These are phyloP conservation scores for Acrocalymma vagum DNA, from an alignment of 2,329 filamentous ascomycete species.

Conservation along the genomic window DNA sequence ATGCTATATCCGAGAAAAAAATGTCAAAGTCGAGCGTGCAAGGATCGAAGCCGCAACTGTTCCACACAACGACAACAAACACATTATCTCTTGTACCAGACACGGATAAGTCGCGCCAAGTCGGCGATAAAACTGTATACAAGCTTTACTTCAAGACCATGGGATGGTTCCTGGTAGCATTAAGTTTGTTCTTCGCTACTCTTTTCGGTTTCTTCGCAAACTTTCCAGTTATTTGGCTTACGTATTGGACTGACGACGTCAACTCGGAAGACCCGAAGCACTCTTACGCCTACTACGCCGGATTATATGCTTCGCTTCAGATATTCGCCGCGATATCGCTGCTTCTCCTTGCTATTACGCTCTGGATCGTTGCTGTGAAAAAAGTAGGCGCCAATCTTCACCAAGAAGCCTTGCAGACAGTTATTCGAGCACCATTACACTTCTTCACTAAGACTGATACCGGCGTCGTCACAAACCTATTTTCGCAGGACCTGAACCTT, in stretches of 20 bases:
- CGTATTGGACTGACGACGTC: constrained; percentile 15
- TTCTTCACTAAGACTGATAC: constrained; percentile 25
- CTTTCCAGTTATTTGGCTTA: constrained; percentile 22
- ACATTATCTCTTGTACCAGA: neutral
- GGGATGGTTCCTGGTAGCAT: constrained; percentile 8
- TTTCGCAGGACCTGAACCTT: constrained; percentile 50
- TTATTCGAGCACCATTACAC: constrained; percentile 15
- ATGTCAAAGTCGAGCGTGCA: neutral
- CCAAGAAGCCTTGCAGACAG: constrained; percentile 46
- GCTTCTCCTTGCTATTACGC: constrained; percentile 17
- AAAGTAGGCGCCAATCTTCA: constrained; percentile 54
- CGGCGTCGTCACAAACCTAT: constrained; percentile 21
- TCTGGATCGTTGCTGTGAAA: constrained; percentile 41
- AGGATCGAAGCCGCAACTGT: neutral
- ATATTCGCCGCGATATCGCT: constrained; percentile 12
- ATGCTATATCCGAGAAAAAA: neutral
- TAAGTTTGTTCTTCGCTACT: constrained; percentile 5
- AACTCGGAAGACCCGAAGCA: constrained; percentile 8
- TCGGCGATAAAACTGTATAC: constrained; percentile 20
- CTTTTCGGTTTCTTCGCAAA: constrained; percentile 20
- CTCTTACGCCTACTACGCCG: constrained; percentile 14
- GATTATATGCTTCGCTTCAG: constrained; percentile 21
- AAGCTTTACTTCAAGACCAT: constrained; percentile 19
- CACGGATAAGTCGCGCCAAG: constrained; percentile 8
- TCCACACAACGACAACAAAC: neutral